Conservation (phyloP, 108 stramenopile species). For the Cyclostephanos tholiformis region DNA sequence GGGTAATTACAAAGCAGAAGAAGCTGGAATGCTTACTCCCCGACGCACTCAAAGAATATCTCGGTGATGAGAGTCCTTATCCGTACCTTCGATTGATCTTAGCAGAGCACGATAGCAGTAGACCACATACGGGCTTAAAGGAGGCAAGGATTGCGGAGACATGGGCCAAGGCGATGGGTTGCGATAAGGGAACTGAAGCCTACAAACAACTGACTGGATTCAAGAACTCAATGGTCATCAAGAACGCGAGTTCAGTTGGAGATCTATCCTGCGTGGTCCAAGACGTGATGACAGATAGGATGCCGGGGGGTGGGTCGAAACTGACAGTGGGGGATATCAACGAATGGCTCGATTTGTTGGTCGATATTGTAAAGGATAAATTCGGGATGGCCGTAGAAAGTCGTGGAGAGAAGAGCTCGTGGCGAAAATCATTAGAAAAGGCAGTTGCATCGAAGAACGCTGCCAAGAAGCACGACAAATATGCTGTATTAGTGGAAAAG, state of each 20-base stretch:
- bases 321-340: constrained; percentile 75
- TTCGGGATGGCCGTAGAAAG: constrained; percentile 21
- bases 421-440: constrained; percentile 23
- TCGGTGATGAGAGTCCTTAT: constrained; percentile 48
- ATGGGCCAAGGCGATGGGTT: constrained; percentile 68
- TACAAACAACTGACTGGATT: constrained; percentile 58
- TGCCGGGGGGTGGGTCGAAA: constrained; percentile 41
- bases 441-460: constrained; percentile 19
- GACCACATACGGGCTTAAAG: constrained; percentile 64
- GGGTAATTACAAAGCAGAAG: constrained; percentile 38
- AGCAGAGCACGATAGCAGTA: constrained; percentile 67
- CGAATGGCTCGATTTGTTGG: constrained; percentile 75
- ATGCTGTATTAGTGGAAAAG: constrained; percentile 41
- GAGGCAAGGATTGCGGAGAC: constrained; percentile 71
- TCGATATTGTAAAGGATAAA: constrained; percentile 30
- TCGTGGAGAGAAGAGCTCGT: constrained; percentile 3
- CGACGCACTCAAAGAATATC: constrained; percentile 31
- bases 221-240: constrained; percentile 56
- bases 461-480: constrained; percentile 39
- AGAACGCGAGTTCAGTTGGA: constrained; percentile 55
- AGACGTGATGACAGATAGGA: constrained; percentile 57
- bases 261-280: constrained; percentile 71
- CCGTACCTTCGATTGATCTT: constrained; percentile 73
- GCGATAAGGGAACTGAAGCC: constrained; percentile 32
- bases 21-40: constrained; percentile 56